A percentile compares a stretch with the other conserved stretches of the same genome.
phyloP scores from a whole-genome alignment of 345 rosid species.

The Acer negundo region DNA sequence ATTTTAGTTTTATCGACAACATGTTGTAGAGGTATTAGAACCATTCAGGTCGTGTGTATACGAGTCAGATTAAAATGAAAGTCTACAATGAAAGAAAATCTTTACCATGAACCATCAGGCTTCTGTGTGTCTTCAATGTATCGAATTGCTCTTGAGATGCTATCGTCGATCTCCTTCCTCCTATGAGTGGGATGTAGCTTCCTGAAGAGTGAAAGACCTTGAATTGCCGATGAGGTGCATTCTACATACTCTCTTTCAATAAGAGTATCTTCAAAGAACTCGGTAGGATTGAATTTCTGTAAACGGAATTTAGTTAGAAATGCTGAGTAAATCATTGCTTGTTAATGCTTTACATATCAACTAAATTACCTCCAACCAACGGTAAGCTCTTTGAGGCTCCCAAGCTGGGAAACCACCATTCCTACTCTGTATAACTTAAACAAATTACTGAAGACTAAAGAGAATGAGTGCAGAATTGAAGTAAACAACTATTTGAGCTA shows the following conservation, averaged over 20 bases:
- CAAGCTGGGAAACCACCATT: slow-evolving; percentile 58
- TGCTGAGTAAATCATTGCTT: neutral
- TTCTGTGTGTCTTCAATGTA: slow-evolving; percentile 48
- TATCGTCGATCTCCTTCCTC: slow-evolving; percentile 35
- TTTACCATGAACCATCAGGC: slow-evolving; percentile 45
- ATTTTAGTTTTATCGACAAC: too few species aligned
- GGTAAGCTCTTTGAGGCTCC: slow-evolving; percentile 51
- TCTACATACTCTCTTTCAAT: slow-evolving; percentile 61
- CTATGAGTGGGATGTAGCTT: slow-evolving; percentile 44
- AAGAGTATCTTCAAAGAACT: slow-evolving; percentile 48
- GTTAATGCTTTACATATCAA: neutral
- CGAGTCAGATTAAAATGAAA: too few species aligned
- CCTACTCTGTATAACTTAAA: slow-evolving; percentile 31
- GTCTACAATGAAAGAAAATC: too few species aligned
- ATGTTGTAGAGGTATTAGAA: too few species aligned
- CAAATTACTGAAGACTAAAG: neutral
- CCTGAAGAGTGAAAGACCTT: slow-evolving; percentile 43
- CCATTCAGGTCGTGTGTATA: too few species aligned
- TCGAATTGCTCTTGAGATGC: slow-evolving; percentile 24
- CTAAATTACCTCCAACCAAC: slow-evolving; percentile 49
- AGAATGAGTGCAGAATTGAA: neutral
- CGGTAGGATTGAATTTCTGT: slow-evolving; percentile 54
- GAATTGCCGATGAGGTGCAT: slow-evolving; percentile 51
- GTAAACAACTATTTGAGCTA: neutral
- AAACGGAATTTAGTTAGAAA: neutral